A percentile compares a stretch with the other conserved stretches of the same genome.
phyloP scores from a whole-genome alignment of 2,329 filamentous ascomycete species.

The Fusarium mundagurra region DNA sequence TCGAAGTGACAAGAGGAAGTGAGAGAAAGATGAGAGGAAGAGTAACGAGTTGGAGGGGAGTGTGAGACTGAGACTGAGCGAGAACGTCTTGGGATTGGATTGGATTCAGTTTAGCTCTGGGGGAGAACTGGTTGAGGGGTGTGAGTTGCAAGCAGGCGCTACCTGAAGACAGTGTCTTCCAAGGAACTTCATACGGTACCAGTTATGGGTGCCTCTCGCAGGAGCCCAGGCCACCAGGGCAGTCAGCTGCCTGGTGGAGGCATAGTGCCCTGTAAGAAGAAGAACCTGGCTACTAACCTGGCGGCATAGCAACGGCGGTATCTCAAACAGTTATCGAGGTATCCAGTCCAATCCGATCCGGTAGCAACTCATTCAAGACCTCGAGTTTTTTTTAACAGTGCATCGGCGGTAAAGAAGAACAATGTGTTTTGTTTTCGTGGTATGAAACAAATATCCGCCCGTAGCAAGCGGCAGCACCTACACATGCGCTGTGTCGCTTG shows the following conservation, averaged over 20 bases:
- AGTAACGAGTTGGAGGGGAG: constrained; percentile 32
- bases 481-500: constrained; percentile 2
- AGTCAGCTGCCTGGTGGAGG: constrained; percentile 32
- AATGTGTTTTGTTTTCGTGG: constrained; percentile 20
- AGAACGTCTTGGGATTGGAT: constrained; percentile 42
- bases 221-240: background rate
- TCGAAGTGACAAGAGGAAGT: constrained; percentile 39
- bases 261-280: constrained; percentile 14
- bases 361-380: background rate
- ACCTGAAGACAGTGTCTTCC: constrained; percentile 24
- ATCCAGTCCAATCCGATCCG: constrained; percentile 20
- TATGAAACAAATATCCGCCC: constrained; percentile 21
- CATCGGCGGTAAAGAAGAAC: constrained; percentile 15
- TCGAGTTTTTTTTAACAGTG: constrained; percentile 3
- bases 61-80: constrained; percentile 29
- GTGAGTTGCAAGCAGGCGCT: constrained; percentile 29
- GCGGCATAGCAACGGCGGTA: constrained; percentile 40
- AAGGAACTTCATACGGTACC: constrained; percentile 13
- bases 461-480: constrained; percentile 14
- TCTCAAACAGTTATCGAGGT: constrained; percentile 27
- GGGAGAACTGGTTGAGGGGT: constrained; percentile 32
- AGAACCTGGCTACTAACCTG: constrained; percentile 13
- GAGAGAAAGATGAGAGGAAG: constrained; percentile 34
- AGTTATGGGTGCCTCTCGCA: constrained; percentile 13
- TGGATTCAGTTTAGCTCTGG: constrained; percentile 44